Percentiles rank a stretch among this genome's conserved stretches.
These are phyloP conservation scores for Cryptococcus sp. DNA, from an alignment of 1,284 basidiomycete species.

Conservation along the genomic window DNA sequence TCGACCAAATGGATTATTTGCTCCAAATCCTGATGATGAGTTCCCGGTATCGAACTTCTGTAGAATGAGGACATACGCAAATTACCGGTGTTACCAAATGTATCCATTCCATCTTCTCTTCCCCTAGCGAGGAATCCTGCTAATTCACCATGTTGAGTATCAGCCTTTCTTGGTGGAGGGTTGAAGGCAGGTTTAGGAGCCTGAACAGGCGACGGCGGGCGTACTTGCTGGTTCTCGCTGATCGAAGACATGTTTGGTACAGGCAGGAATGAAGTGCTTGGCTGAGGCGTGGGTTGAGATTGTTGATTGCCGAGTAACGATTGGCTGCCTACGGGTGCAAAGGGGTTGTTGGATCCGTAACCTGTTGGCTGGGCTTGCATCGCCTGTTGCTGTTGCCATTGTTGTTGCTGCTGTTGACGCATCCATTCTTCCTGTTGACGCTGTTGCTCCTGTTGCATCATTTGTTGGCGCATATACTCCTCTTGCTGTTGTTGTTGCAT, in stretches of 20 bases:
- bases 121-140: conserved; percentile 73
- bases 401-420: conserved; percentile 54
- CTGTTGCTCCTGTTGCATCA: conserved; percentile 43
- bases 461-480: conserved; percentile 49
- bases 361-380: conserved; percentile 56
- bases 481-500: conserved; percentile 47
- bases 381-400: conserved; percentile 54
- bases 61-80: conserved; percentile 57
- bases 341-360: conserved; percentile 90
- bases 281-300: conserved; percentile 47
- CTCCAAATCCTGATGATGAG: conserved; percentile 56
- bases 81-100: conserved; percentile 82
- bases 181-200: conserved; percentile 36
- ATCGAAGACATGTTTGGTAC: conserved; percentile 21
- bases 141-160: conserved; percentile 70
- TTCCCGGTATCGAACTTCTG: conserved; percentile 56
- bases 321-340: conserved; percentile 56
- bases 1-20: conserved; percentile 70
- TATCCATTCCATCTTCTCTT: conserved; percentile 81
- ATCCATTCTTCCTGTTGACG: conserved; percentile 46
- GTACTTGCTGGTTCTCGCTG: conserved; percentile 14
- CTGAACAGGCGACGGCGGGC: conserved; percentile 17
- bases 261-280: conserved; percentile 27
- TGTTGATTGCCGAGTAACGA: conserved; percentile 40
- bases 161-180: conserved; percentile 44